Evolutionary conservation across 139 green algal genomes (phyloP), one percentile per base, ranked within the genome.

Genomic region (Limnomonas spitsbergensis): DNA sequence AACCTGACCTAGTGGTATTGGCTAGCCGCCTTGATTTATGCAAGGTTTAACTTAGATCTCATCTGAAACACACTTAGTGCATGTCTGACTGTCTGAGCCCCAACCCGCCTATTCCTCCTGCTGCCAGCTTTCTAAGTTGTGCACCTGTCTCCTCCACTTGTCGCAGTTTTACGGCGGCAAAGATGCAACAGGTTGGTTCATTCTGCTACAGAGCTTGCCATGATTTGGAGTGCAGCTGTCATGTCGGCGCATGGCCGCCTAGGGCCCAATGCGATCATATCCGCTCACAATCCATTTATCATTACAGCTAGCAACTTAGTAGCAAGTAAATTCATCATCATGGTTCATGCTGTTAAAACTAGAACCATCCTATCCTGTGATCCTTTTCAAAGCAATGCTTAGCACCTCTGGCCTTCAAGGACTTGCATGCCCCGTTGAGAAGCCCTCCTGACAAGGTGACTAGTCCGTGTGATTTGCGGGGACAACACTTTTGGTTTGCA

Each of bases 151-250:
- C 27, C 9, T 37, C 61, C 29, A 24, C 61, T 39, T 20, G 9
- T 34, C 29, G 61, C 61, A 72, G 69, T 76, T 76, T 35, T 76
- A 53, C 37, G 69, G 35, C 14, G 69, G 69, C 34, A 42, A 54
- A n/a, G 69, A 76, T 35, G 69, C 69, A 39, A 72, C 61, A 20
- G 47, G 47, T 61, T 61, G 47, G 20, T 20, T 61, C 14, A 61
- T 14, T 29, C 14, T 61, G 14, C 14, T 29, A 61, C 47, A 14
- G 20, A 61, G 20, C 47, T 29, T 29, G 14, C 20, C 14, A 61
- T 61, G 14, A 61, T 61, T 61, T 61, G 20, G 20, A 61, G 20
- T 61, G 14, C 20, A 14, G 14, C 47, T 61, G 47, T 20, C 47
- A 14, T 20, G 14, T 29, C n/a, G n/a, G n/a, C n/a, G n/a, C n/a